Conservation (phyloP, 345 rosid genomes). For the Viola odorata region DNA sequence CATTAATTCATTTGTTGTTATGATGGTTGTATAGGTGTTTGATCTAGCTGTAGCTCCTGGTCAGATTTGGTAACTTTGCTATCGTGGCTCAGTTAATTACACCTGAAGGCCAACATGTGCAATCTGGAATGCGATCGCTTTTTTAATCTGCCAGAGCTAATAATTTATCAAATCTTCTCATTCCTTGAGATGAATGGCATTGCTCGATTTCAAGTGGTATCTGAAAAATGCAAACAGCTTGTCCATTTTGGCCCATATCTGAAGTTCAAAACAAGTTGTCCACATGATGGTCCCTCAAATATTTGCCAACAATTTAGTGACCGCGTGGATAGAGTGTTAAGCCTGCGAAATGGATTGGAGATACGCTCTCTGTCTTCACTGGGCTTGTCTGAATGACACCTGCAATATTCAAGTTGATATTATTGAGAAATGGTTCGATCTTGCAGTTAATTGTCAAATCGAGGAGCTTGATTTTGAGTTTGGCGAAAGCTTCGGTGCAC, state of each 20-base stretch:
- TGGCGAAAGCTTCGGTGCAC: not conserved
- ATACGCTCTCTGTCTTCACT: not conserved
- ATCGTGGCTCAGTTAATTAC: no score
- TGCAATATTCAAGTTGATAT: not conserved
- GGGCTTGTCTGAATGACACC: not conserved
- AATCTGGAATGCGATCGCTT: no score
- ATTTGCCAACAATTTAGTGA: not conserved
- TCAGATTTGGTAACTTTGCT: no score
- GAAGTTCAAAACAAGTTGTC: constrained; percentile 1
- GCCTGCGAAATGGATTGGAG: constrained; percentile 2
- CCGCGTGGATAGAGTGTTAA: not conserved
- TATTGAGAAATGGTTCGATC: constrained; percentile 2
- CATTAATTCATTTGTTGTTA: no score
- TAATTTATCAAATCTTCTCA: not conserved
- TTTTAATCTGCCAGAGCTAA: not conserved
- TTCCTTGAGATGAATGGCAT: constrained; percentile 7
- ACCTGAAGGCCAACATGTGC: no score
- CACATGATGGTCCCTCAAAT: not conserved
- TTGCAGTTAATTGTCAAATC: not conserved
- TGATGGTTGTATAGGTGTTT: no score
- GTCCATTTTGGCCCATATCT: not conserved
- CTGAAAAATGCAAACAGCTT: not conserved
- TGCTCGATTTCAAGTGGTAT: not conserved
- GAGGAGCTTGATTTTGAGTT: constrained; percentile 4
- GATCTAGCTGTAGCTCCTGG: no score